A percentile compares a stretch with the other conserved stretches of the same genome.
Evolutionary conservation across 805 yeast genomes (phyloP).

Genomic region (Kregervanrija fluxuum): DNA sequence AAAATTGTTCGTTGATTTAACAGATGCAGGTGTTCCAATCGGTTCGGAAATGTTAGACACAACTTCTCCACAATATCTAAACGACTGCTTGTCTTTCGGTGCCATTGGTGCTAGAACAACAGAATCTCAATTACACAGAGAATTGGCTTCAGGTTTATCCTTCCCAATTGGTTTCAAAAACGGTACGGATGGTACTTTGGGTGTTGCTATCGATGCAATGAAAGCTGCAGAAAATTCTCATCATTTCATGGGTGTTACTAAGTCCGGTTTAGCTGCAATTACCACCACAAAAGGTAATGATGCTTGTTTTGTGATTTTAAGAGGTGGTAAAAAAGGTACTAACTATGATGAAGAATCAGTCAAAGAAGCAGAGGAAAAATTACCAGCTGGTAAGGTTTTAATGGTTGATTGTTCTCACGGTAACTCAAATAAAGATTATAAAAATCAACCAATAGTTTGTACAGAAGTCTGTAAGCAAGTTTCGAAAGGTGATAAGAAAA

Average conservation of each 20-base stretch:
- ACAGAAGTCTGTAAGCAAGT: conserved; percentile 76
- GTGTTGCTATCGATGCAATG: conserved; percentile 91
- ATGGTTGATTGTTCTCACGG: conserved; percentile 99
- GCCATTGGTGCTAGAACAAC: conserved; percentile 99
- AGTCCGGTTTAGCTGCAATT: conserved; percentile 94
- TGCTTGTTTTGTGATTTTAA: conserved; percentile 85
- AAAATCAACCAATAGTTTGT: conserved; percentile 93
- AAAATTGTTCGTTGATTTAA: conserved; percentile 74
- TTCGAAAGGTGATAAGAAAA: conserved; percentile 66
- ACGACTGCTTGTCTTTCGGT: conserved; percentile 87
- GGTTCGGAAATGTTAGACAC: conserved; percentile 98
- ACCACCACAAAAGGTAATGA: conserved; percentile 94
- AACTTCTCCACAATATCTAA: conserved; percentile 90
- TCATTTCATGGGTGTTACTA: conserved; percentile 95
- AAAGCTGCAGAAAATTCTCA: conserved; percentile 88
- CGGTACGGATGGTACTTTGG: conserved; percentile 94
- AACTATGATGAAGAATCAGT: conserved; percentile 84
- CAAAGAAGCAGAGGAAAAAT: conserved; percentile 55
- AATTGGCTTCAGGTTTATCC: conserved; percentile 93
- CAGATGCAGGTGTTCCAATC: conserved; percentile 77
- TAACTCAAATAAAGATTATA: conserved; percentile 88
- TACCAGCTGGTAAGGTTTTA: conserved; percentile 45
- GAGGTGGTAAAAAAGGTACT: conserved; percentile 95
- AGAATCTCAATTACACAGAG: conserved; percentile 96
- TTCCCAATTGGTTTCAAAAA: conserved; percentile 98